Evolutionary conservation across 768 basidiomycete genomes (phyloP), one percentile per base, ranked within the genome.

Genomic region (Lactarius sp.): DNA sequence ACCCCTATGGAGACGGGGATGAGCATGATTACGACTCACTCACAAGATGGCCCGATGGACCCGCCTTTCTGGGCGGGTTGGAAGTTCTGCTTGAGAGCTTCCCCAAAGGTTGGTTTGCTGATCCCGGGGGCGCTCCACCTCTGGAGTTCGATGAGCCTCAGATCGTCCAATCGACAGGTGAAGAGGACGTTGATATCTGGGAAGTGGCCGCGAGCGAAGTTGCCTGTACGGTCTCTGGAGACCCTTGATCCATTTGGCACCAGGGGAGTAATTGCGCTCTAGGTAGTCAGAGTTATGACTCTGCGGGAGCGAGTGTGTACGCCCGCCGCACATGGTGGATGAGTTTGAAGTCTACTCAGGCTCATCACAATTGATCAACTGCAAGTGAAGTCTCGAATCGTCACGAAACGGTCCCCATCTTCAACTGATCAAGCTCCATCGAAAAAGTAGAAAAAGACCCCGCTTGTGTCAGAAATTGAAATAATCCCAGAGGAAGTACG

Each of bases 31-130:
- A 36, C 3, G 22, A 36, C 33, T 20, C 14, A 83, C 88, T 79
- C 71, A 94, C 96, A 99, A 62, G 90, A 92, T 37, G 96, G 97
- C 39, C 96, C 96, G 71, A 97, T 94, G 12, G 81, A 80, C 56
- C 94, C 88, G 8, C 94, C 94, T 80, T 98, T 98, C 76, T 87
- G 87, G 13, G 90, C 89, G 2, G 85, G 81, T 74, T 80, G 87
- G 74, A 92, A 98, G 52, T 83, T 83, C 70, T 93, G 80, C 71
- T 86, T 82, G 76, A 92, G 85, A 0, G 95, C 97, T 71, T 98
- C 93, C 52, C 84, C 80, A 72, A 98, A 99, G 1, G 83, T 80
- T 8, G 94, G 93, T 76, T 98, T 98, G 33, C 84, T 82, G 49
- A 85, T 75, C 0, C 0, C 93, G 0, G 94, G 94, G 2, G 94